These are phyloP conservation scores for Starmerella khaoyaiensis DNA, from an alignment of 805 yeast genomes.

Conservation along the genomic window DNA sequence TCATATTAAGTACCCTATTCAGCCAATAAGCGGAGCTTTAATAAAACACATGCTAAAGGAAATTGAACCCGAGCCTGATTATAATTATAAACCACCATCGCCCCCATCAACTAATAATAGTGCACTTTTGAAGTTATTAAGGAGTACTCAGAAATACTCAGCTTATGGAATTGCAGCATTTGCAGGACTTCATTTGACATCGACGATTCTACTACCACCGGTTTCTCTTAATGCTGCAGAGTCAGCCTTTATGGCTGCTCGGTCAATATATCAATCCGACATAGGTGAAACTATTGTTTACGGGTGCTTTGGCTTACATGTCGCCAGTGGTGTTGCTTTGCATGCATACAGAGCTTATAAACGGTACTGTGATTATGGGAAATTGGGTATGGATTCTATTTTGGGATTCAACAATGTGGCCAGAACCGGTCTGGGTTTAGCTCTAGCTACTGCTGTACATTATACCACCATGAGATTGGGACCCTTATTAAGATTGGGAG, in stretches of 20 bases:
- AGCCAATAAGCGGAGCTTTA: no score
- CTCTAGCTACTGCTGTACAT: slow-evolving; percentile 38
- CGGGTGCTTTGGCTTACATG: slow-evolving; percentile 38
- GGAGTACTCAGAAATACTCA: slow-evolving; percentile 42
- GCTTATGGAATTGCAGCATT: slow-evolving; percentile 47
- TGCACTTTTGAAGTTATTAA: slow-evolving; percentile 4
- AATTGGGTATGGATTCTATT: slow-evolving; percentile 26
- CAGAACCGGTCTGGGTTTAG: slow-evolving; percentile 45
- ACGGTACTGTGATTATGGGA: slow-evolving; percentile 22
- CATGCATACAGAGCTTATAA: slow-evolving; percentile 30
- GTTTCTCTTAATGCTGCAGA: slow-evolving; percentile 34
- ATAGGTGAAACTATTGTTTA: slow-evolving; percentile 39
- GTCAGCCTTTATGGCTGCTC: slow-evolving; percentile 44
- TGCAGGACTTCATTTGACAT: slow-evolving; percentile 42
- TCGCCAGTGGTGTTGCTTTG: slow-evolving; percentile 39
- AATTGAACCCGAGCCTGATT: slow-evolving; percentile 9
- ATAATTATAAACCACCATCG: not conserved
- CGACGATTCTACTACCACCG: slow-evolving; percentile 44
- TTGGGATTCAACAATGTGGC: slow-evolving; percentile 20
- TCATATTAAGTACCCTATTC: no score
- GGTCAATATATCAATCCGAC: slow-evolving; percentile 48
- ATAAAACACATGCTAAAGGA: slow-evolving; percentile 1
- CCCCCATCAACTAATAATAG: not conserved
- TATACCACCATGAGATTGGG: slow-evolving; percentile 35
- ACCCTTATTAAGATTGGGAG: slow-evolving; percentile 51